phyloP scores from a whole-genome alignment of 768 basidiomycete genomes.

The Leccinum pellstonianum region DNA sequence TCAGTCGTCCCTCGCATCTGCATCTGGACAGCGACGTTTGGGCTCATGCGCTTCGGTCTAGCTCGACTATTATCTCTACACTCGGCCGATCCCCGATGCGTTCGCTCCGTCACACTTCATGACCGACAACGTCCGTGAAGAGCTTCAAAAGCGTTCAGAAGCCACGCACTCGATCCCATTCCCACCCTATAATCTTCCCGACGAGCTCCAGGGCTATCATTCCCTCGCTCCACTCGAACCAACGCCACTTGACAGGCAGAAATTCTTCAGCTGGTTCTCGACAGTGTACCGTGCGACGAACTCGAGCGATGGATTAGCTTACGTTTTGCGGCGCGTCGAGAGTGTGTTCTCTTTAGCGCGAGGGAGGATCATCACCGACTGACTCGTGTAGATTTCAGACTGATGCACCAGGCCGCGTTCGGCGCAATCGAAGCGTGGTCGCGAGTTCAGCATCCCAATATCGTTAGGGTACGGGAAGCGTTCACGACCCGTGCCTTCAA shows the following conservation, averaged over 20 bases:
- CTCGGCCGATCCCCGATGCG: constrained; percentile 58
- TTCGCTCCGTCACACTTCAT: constrained; percentile 74
- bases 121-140: constrained; percentile 71
- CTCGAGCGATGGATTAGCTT: constrained; percentile 71
- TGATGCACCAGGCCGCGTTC: constrained; percentile 82
- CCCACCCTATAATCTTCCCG: constrained; percentile 63
- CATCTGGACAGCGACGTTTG: constrained; percentile 2
- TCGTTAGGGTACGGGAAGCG: constrained; percentile 83
- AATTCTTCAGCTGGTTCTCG: constrained; percentile 78
- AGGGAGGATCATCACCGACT: background rate
- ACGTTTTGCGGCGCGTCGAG: constrained; percentile 82
- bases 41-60: constrained; percentile 29
- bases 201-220: constrained; percentile 90
- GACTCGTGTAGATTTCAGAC: constrained; percentile 65
- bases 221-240: constrained; percentile 78
- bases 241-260: constrained; percentile 56
- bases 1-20: constrained; percentile 32
- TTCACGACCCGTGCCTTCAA: constrained; percentile 93
- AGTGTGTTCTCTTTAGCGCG: constrained; percentile 45
- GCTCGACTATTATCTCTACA: constrained; percentile 94
- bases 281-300: constrained; percentile 82
- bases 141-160: constrained; percentile 52
- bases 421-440: constrained; percentile 83
- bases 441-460: constrained; percentile 77
- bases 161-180: constrained; percentile 36